Base-by-base conservation (phyloP, 2,329 filamentous ascomycete species). In the Phoma sp. region DNA sequence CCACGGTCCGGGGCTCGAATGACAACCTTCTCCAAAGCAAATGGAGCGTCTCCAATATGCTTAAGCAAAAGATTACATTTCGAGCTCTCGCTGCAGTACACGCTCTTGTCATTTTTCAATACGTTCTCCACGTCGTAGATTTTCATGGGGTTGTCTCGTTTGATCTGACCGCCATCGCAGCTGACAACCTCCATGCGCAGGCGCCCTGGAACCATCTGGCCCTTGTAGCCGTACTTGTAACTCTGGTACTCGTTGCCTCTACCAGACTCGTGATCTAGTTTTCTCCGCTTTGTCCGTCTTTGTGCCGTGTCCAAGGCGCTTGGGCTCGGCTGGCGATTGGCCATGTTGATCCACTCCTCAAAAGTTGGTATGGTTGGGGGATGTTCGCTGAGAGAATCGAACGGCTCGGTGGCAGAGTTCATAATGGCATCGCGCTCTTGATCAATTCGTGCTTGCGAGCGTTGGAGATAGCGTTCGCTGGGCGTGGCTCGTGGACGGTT, bases 1-100 rank as follows among this genome's bases (percentile, higher is more conserved):
- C 91, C 90, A 36, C 84, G 77, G 59, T 87, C 86, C 0, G 93
- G 93, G 9, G 91, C 92, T 72, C 91, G 93, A 74, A 98, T 96
- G 59, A 96, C 83, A 42, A 98, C 78, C 76, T 93, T 93, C 64
- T 92, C 89, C 49, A 98, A 77, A 48, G 85, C 90, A 67, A 98
- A 98, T 0, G 90, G 85, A 2, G 89, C 89, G 30, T 87, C 87
- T 37, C 90, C 92, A 61, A 89, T 87, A 72, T 98, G 93, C 53
- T 86, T 85, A 51, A 98, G 76, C 11, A 98, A 81, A 64, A 98
- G 86, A 69, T 96, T 96, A 78, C 92, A 97, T 53, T 87, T 85
- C 57, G 89, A 89, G n/a, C 86, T 87, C 72, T 93, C 91, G 30
- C 92, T 96, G 76, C 92, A 96, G 71, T 97, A 98, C 2, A 96